A percentile compares a stretch with the other conserved stretches of the same genome.
phyloP scores from a whole-genome alignment of 2,329 filamentous ascomycete genomes.

The Trichophyton mentagrophytes region DNA sequence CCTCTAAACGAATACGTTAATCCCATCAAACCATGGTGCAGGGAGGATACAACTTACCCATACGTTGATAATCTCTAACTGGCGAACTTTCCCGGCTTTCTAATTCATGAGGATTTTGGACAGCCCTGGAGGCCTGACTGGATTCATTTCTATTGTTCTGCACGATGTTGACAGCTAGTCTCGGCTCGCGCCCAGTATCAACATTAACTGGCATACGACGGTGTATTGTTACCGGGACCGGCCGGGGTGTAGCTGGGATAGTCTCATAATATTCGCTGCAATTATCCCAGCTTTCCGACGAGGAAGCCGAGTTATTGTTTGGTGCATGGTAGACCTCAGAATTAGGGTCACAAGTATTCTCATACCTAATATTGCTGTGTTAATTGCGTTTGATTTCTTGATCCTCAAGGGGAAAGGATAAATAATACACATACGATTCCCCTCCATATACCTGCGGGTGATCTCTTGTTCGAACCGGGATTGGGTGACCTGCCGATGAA shows the following conservation, averaged over 20 bases:
- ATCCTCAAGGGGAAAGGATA: too few relatives aligned
- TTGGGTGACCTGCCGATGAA: background rate
- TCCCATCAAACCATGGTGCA: background rate
- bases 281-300: background rate
- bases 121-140: background rate
- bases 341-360: too few relatives aligned
- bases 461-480: too few relatives aligned
- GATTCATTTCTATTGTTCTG: background rate
- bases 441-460: too few relatives aligned
- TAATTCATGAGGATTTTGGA: background rate
- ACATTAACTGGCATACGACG: background rate
- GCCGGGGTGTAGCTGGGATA: background rate
- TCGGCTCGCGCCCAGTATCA: background rate
- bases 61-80: too few relatives aligned
- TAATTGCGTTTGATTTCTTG: background rate
- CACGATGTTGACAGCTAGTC: background rate
- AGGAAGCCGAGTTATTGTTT: too few relatives aligned
- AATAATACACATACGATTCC: background rate
- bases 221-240: too few relatives aligned
- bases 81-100: background rate
- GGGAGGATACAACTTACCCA: background rate
- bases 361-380: background rate
- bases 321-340: too few relatives aligned
- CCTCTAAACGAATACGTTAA: background rate
- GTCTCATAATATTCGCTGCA: background rate